Percentiles rank a stretch among this genome's conserved stretches.
These are phyloP conservation scores for Xylaria multiplex DNA, from an alignment of 2,329 filamentous ascomycete species.

Conservation along the genomic window DNA sequence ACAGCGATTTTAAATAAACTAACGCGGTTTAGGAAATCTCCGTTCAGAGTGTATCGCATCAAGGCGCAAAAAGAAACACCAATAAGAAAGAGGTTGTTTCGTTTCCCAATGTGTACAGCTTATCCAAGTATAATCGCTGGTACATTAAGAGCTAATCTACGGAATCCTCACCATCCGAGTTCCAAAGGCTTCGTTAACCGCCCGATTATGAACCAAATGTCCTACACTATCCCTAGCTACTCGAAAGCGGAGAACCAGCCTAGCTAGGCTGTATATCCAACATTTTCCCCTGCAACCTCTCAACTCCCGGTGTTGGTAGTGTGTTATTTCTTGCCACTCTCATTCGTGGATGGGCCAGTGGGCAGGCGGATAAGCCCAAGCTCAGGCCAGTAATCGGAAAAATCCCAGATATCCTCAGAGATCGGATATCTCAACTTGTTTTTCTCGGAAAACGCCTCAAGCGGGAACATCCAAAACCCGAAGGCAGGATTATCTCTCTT, in stretches of 20 bases:
- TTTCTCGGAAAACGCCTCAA: slow-evolving; percentile 1
- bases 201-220: neutral
- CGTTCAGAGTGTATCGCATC: too few species aligned
- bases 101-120: too few species aligned
- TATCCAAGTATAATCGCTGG: neutral
- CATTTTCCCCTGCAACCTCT: neutral
- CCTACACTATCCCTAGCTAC: neutral
- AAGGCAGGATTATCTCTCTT: slow-evolving; percentile 1
- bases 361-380: slow-evolving; percentile 20
- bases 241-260: neutral
- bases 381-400: slow-evolving; percentile 21
- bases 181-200: neutral
- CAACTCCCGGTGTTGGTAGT: too few species aligned
- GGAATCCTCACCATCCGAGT: neutral
- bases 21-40: too few species aligned
- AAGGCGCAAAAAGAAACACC: neutral
- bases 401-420: slow-evolving; percentile 8
- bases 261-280: neutral
- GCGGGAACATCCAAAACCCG: slow-evolving; percentile 23
- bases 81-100: too few species aligned
- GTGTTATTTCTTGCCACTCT: neutral
- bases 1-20: neutral
- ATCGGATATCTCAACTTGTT: neutral
- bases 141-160: neutral
- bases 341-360: neutral